Base-by-base conservation (phyloP, 2,329 filamentous ascomycete species). In the Neofusicoccum sp. region DNA sequence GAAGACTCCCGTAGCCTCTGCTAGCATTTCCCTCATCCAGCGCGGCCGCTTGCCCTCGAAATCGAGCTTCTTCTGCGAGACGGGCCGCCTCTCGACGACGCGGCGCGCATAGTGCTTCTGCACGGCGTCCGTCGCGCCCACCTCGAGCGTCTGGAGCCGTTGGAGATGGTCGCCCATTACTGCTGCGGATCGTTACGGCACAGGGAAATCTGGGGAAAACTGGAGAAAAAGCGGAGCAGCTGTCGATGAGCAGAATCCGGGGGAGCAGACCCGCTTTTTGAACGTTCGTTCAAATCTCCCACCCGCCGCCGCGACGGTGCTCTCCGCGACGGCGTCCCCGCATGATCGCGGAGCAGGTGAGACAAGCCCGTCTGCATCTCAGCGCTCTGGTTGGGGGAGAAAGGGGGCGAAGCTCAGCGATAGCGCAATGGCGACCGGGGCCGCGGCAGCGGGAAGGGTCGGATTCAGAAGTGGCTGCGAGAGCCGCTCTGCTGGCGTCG, bases 1-100 rank as follows among this genome's bases (percentile, higher is more conserved):
- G 74, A 85, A 85, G 3, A 84, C 82, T 3, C 83, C 83, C 0
- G 80, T 80, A 3, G 81, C 81, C 68, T 86, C 83, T 3, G 80
- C 83, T 63, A 80, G 73, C 73, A 81, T 82, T 66, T 86, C 82
- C 56, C 83, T 73, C 38, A 85, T 70, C 76, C 80, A 81, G 61
- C 80, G 73, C 9, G 83, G 83, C 51, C 83, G 75, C 3, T 71
- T 62, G 63, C 80, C 77, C 69, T 86, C 83, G 62, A 84, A 84
- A 65, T 82, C 74, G 54, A 86, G 78, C 64, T 79, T 82, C 14
- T 80, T 75, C 65, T 84, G 78, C 3, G 81, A 80, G 7, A 86
- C 78, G 8, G 81, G 78, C 63, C 79, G 80, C 3, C 78, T 65
- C 24, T 77, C 68, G 8, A 84, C 78, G 16, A 84, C 80, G 67